Evolutionary conservation across 345 rosid genomes (phyloP), one percentile per base, ranked within the genome.

Genomic region (Gossypium sturtianum): DNA sequence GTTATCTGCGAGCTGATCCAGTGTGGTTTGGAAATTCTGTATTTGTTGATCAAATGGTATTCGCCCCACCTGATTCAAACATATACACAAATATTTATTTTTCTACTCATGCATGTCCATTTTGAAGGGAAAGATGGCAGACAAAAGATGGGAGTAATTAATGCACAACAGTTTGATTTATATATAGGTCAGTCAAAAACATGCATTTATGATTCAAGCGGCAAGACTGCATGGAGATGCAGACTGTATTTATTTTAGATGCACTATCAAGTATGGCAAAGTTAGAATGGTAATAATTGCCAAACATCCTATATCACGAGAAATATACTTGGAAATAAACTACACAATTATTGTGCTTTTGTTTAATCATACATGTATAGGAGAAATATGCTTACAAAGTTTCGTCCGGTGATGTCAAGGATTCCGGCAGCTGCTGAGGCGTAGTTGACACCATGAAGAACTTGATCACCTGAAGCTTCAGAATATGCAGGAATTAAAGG

Each of bases 351-450:
- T 34, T 34, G 38, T 34, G 6, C 38, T 34, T 34, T 34, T 34
- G 6, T 34, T 4, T 34, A 34, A 34, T 34, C 38, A 34, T 51
- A 15, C 41, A 25, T 48, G 61, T 57, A 10, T 20, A 1, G 11
- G 3, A 54, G 27, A 34, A 34, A 23, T 34, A 34, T 68, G 74
- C 90, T 87, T 85, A 95, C 99, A 34, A 95, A 95, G 79, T 93
- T 95, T 83, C 94, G 80, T 78, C 98, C 99, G 4, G 97, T 95
- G 81, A 78, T 78, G 48, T 91, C 97, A 20, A 95, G 98, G 56
- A 95, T 93, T 38, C 99, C 99, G 0, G 99, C 93, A 7, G 99
- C 99, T 0, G 99, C 98, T 11, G 99, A 95, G 61, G 99, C 99
- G 52, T 92, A 95, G 86, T 95, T 95, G 79, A 91, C 86, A 1